Evolutionary conservation across 257 asterid species (phyloP).

Genomic region (Nicotiana paniculata): DNA sequence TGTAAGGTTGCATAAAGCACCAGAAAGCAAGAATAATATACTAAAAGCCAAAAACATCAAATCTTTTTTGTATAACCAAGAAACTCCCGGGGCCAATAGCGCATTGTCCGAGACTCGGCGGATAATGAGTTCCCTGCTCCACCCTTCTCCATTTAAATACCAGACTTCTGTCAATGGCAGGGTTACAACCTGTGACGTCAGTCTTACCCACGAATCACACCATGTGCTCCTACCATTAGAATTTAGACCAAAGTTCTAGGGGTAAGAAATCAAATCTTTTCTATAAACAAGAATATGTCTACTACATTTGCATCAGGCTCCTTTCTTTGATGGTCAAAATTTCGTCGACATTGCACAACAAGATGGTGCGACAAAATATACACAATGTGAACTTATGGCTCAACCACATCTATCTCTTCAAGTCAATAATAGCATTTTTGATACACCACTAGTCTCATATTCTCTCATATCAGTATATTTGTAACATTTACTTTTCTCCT

Average conservation of each 20-base stretch:
- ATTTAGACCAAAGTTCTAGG: neutral
- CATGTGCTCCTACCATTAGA: neutral
- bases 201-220: neutral
- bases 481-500: neutral
- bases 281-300: neutral
- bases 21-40: neutral
- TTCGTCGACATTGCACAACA: neutral
- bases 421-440: neutral
- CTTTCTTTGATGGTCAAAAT: neutral
- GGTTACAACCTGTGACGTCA: neutral
- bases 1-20: neutral
- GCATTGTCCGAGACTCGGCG: neutral
- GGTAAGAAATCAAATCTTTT: neutral
- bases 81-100: neutral
- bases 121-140: neutral
- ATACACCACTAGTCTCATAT: neutral
- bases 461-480: neutral
- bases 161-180: neutral
- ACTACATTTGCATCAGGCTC: neutral
- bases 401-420: neutral
- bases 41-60: neutral
- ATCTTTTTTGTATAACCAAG: neutral
- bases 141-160: neutral
- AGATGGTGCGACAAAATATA: neutral
- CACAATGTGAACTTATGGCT: neutral